These are phyloP conservation scores for Serendipita sp. DNA, from an alignment of 768 basidiomycete species.

Conservation along the genomic window DNA sequence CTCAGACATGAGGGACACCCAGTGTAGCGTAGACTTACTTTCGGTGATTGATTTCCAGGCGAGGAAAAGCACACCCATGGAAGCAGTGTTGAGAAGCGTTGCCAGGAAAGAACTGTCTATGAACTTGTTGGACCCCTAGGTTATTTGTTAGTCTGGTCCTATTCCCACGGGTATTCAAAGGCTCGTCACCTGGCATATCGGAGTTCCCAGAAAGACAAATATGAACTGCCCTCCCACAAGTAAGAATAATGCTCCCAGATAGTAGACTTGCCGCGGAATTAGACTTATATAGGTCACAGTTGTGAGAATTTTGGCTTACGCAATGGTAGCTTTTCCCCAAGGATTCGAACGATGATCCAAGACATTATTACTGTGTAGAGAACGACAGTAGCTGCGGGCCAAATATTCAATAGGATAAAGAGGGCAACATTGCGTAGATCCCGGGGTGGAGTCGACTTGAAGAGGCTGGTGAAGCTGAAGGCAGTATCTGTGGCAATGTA, in stretches of 20 bases:
- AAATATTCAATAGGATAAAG: conserved; percentile 64
- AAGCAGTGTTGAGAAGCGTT: conserved; percentile 63
- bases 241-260: conserved; percentile 50
- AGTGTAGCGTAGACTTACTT: conserved; percentile 30
- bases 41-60: conserved; percentile 84
- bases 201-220: conserved; percentile 62
- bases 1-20: neutral
- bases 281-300: neutral
- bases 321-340: conserved; percentile 68
- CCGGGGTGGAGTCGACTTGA: conserved; percentile 31
- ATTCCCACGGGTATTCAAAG: neutral
- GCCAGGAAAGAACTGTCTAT: conserved; percentile 80
- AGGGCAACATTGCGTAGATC: conserved; percentile 50
- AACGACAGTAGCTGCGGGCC: conserved; percentile 52
- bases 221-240: conserved; percentile 71
- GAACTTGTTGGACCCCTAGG: conserved; percentile 29
- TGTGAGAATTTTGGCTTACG: conserved; percentile 18
- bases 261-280: conserved; percentile 32
- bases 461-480: conserved; percentile 2
- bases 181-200: conserved; percentile 46
- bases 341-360: conserved; percentile 56
- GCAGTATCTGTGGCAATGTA: neutral
- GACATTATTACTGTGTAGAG: conserved; percentile 61
- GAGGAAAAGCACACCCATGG: conserved; percentile 48
- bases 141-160: neutral